These are phyloP conservation scores for Triadica sebifera DNA, from an alignment of 345 rosid genomes.

Conservation along the genomic window DNA sequence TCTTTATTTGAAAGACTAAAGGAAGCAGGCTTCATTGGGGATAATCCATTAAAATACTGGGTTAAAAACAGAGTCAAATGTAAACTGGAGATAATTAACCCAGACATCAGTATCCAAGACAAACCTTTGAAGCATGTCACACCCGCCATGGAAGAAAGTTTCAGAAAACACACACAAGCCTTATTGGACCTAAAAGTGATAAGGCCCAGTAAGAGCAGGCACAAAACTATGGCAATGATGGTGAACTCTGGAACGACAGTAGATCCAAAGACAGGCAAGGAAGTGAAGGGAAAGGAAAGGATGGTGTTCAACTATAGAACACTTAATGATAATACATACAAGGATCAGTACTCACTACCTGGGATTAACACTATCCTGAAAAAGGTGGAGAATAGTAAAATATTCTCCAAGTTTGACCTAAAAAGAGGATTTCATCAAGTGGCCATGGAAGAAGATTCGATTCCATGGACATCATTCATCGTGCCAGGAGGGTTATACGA, in stretches of 20 bases:
- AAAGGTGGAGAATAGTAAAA: not conserved
- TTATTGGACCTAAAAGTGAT: not conserved
- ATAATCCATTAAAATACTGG: not conserved
- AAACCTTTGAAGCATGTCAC: not conserved
- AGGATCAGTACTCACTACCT: not conserved
- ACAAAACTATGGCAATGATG: not conserved
- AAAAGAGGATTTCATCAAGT: not conserved
- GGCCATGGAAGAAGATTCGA: not conserved
- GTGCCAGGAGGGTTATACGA: not conserved
- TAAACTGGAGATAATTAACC: not conserved
- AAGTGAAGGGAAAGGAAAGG: not conserved
- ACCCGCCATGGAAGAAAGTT: not conserved
- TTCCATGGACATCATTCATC: not conserved
- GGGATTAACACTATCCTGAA: not conserved
- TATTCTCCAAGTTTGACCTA: not conserved
- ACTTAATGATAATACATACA: not conserved
- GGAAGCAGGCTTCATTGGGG: not conserved
- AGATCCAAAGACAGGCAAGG: not conserved
- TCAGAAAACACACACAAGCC: not conserved
- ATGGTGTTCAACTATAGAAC: slow-evolving; percentile 1
- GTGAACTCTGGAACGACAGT: not conserved
- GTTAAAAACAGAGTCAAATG: not conserved
- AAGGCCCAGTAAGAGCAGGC: not conserved
- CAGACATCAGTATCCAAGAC: not conserved
- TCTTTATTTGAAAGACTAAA: not conserved